These are phyloP conservation scores for Dioscorea cayenensis DNA, from an alignment of 116 monocot species.

Conservation along the genomic window DNA sequence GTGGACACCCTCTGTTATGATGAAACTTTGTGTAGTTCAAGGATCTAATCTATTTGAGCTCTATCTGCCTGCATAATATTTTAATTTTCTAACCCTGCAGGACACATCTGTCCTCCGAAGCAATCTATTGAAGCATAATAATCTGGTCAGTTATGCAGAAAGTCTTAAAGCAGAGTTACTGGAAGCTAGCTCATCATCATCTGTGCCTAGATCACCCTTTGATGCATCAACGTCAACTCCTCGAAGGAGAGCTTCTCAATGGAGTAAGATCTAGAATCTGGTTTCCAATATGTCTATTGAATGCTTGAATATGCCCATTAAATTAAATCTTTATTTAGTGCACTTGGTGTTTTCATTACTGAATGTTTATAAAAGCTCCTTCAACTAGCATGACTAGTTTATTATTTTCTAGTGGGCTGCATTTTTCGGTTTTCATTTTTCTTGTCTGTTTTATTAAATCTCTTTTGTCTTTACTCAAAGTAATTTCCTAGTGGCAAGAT, in stretches of 20 bases:
- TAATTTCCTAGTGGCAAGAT: too few species aligned
- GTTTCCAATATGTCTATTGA: too few species aligned
- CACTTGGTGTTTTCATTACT: too few species aligned
- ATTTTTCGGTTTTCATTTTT: too few species aligned
- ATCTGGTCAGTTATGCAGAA: constrained; percentile 64
- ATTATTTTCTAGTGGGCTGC: too few species aligned
- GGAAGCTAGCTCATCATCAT: constrained; percentile 33
- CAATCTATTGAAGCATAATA: constrained; percentile 54
- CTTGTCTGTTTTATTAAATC: too few species aligned
- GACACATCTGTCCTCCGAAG: constrained; percentile 61
- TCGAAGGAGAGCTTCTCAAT: constrained; percentile 39
- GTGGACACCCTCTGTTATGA: background rate
- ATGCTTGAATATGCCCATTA: too few species aligned
- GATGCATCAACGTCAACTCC: constrained; percentile 53
- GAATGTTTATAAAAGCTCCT: too few species aligned
- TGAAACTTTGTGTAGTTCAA: background rate
- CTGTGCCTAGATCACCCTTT: constrained; percentile 27
- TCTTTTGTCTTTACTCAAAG: too few species aligned
- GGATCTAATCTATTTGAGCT: background rate
- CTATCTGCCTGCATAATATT: background rate
- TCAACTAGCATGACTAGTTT: too few species aligned
- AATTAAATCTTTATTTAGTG: too few species aligned
- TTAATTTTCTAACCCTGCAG: constrained; percentile 18
- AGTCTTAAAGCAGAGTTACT: constrained; percentile 51
- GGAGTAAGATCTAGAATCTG: constrained; percentile 33